Evolutionary conservation across 306 rosid species (phyloP).

Genomic region (Coriaria nepalensis): DNA sequence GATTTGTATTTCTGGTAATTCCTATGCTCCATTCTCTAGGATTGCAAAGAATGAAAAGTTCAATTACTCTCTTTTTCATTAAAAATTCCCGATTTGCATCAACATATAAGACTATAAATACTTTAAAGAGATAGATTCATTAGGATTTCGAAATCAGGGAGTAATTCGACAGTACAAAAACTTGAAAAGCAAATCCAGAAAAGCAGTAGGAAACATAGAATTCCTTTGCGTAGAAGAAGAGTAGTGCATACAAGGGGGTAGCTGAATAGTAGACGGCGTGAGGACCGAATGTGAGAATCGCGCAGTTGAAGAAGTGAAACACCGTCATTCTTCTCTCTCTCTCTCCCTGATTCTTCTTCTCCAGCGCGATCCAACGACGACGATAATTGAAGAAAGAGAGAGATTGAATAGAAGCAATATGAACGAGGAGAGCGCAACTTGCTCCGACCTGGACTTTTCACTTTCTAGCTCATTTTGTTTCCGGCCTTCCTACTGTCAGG

Average conservation of each 20-base stretch:
- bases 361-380: conserved; percentile 1
- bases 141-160: conserved; percentile 10
- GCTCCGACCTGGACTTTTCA: too few relatives aligned
- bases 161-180: not conserved
- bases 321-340: conserved; percentile 47
- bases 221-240: not conserved
- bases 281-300: conserved; percentile 95
- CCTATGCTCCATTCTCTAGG: too few relatives aligned
- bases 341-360: not conserved
- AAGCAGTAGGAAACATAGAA: not conserved
- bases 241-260: conserved; percentile 54
- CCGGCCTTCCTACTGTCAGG: too few relatives aligned
- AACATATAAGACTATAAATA: too few relatives aligned
- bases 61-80: too few relatives aligned
- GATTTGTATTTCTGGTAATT: too few relatives aligned
- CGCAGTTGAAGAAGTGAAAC: conserved; percentile 96
- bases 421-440: not conserved
- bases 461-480: too few relatives aligned
- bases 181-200: conserved; percentile 9
- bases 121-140: too few relatives aligned
- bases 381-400: too few relatives aligned
- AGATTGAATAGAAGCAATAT: conserved; percentile 7
- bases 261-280: conserved; percentile 98
- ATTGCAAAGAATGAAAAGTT: too few relatives aligned
- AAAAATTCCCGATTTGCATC: too few relatives aligned